These are phyloP conservation scores for Microstegium vimineum DNA, from an alignment of 176 grass and related monocot genomes.

Conservation along the genomic window DNA sequence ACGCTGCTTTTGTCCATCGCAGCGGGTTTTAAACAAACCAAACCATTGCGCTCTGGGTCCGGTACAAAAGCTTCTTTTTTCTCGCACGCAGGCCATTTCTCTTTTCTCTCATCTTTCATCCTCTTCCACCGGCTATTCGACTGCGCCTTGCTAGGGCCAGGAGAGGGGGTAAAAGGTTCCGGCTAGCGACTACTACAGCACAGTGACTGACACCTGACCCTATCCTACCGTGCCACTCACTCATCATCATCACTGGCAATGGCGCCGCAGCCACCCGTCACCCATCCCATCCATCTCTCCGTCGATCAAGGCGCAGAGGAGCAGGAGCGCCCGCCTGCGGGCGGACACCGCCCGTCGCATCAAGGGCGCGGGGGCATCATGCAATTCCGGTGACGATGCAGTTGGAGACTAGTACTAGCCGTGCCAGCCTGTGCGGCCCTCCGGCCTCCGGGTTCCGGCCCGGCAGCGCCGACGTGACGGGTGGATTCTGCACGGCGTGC, in stretches of 20 bases:
- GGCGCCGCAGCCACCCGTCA: background rate
- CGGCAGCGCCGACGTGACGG: no score
- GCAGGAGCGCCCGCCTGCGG: background rate
- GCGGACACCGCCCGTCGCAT: background rate
- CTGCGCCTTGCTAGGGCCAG: background rate
- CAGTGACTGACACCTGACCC: background rate
- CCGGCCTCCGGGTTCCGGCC: no score
- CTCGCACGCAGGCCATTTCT: background rate
- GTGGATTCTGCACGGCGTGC: background rate
- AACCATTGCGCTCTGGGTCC: constrained; percentile 25
- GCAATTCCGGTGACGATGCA: background rate
- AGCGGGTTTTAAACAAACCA: constrained; percentile 15
- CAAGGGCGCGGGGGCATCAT: background rate
- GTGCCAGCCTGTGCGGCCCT: no score
- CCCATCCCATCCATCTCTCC: background rate
- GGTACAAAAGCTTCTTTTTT: constrained; percentile 16
- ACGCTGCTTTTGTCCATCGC: constrained; percentile 9
- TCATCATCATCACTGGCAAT: no score
- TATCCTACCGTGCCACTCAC: background rate
- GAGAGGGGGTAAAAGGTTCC: background rate
- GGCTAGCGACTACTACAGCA: background rate
- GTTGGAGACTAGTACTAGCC: no score
- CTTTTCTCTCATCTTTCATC: background rate
- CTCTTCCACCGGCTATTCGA: background rate
- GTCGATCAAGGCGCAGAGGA: background rate